Evolutionary conservation across 371 early-diverging fungal species (phyloP).

Genomic region (Chytridiales sp.): DNA sequence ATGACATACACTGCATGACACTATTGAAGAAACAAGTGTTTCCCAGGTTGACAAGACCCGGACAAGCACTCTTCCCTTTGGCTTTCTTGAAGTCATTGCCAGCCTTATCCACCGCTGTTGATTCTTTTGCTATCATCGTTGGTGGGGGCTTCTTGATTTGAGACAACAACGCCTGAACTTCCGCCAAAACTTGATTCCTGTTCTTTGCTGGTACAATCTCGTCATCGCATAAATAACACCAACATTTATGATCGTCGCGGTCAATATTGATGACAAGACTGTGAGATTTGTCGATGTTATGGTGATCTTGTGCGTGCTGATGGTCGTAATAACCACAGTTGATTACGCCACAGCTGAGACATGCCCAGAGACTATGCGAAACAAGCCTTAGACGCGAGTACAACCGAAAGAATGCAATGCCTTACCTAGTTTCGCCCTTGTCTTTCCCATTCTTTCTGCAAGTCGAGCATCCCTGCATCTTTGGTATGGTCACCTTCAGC

Average conservation of each 20-base stretch:
- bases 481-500: slow-evolving; percentile 19
- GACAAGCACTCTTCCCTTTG: slow-evolving; percentile 11
- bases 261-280: slow-evolving; percentile 28
- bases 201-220: slow-evolving; percentile 15
- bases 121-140: background rate
- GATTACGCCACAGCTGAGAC: slow-evolving; percentile 30
- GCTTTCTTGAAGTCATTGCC: background rate
- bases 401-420: too few relatives aligned
- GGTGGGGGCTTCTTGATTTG: background rate
- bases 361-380: slow-evolving; percentile 44
- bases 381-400: too few relatives aligned
- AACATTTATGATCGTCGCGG: slow-evolving; percentile 21
- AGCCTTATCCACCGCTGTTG: background rate
- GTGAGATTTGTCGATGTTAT: slow-evolving; percentile 16
- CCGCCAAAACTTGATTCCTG: slow-evolving; percentile 28
- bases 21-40: slow-evolving; percentile 53
- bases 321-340: slow-evolving; percentile 32
- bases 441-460: slow-evolving; percentile 14
- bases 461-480: background rate
- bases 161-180: slow-evolving; percentile 21
- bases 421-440: background rate
- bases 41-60: slow-evolving; percentile 43
- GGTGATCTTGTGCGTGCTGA: slow-evolving; percentile 29
- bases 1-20: slow-evolving; percentile 43
- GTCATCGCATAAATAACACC: slow-evolving; percentile 42